Conservation (phyloP, 2,329 filamentous ascomycete genomes). For the Thielaviopsis musarum region DNA sequence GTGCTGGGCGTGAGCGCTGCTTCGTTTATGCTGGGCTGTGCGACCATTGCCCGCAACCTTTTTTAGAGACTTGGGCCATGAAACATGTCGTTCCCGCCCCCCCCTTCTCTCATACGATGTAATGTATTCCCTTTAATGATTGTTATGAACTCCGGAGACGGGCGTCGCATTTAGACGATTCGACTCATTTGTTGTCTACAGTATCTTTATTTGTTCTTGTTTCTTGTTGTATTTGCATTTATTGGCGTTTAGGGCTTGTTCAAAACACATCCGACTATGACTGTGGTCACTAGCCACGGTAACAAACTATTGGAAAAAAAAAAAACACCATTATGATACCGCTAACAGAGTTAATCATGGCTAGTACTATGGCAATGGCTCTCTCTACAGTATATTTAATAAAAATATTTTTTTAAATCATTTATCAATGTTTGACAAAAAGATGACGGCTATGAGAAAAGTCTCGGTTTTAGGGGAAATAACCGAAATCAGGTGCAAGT, state of each 20-base stretch:
- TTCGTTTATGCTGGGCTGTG: slow-evolving; percentile 15
- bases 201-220: neutral
- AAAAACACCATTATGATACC: too few relatives aligned
- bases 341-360: too few relatives aligned
- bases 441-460: neutral
- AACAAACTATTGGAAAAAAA: too few relatives aligned
- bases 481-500: too few relatives aligned
- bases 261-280: neutral
- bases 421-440: neutral
- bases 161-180: neutral
- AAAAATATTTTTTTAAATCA: neutral
- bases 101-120: too few relatives aligned
- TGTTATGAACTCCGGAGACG: neutral
- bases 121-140: neutral
- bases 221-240: neutral
- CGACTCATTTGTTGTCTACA: neutral
- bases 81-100: too few relatives aligned
- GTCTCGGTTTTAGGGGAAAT: neutral
- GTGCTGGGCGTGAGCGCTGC: slow-evolving; percentile 13
- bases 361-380: too few relatives aligned
- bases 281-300: too few relatives aligned
- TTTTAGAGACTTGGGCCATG: too few relatives aligned
- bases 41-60: neutral
- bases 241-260: neutral
- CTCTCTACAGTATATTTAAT: neutral